Evolutionary conservation across 2,329 filamentous ascomycete species (phyloP).

Genomic region (Hypoxylon sp.): DNA sequence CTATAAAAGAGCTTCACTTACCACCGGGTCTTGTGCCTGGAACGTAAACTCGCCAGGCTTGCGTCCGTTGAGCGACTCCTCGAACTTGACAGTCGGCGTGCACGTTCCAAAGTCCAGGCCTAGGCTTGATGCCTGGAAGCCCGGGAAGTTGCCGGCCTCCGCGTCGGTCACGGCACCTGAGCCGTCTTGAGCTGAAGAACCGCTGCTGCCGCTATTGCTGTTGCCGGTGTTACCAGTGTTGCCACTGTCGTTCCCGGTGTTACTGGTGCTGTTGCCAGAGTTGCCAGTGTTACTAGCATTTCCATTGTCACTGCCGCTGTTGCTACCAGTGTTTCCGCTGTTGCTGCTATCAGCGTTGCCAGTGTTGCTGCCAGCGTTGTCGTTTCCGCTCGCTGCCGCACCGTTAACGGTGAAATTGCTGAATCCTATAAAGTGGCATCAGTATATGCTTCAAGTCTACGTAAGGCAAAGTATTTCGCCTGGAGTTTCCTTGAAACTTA

Average conservation of each 20-base stretch:
- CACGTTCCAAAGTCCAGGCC: slow-evolving; percentile 62
- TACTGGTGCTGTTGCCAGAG: slow-evolving; percentile 21
- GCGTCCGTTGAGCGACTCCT: slow-evolving; percentile 64
- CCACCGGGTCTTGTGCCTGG: slow-evolving; percentile 68
- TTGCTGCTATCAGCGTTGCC: slow-evolving; percentile 32
- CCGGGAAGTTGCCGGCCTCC: slow-evolving; percentile 46
- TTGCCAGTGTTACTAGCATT: too few relatives aligned
- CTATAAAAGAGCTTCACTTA: too few relatives aligned
- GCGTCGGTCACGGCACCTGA: slow-evolving; percentile 44
- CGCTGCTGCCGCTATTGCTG: slow-evolving; percentile 4
- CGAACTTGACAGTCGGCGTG: slow-evolving; percentile 66
- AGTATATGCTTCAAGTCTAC: not conserved
- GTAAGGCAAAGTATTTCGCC: too few relatives aligned
- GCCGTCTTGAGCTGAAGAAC: slow-evolving; percentile 34
- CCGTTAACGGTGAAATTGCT: slow-evolving; percentile 62
- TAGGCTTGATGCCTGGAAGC: slow-evolving; percentile 43
- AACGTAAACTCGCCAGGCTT: slow-evolving; percentile 69
- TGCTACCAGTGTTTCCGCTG: slow-evolving; percentile 49
- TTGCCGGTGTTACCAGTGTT: slow-evolving; percentile 23
- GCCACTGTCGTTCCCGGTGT: too few relatives aligned
- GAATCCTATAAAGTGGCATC: slow-evolving; percentile 55
- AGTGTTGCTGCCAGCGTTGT: slow-evolving; percentile 30
- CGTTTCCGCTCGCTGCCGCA: slow-evolving; percentile 36
- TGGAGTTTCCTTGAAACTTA: not conserved
- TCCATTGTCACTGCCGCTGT: slow-evolving; percentile 57